These are phyloP conservation scores for Penicillium taxi DNA, from an alignment of 495 filamentous ascomycete genomes.

Conservation along the genomic window DNA sequence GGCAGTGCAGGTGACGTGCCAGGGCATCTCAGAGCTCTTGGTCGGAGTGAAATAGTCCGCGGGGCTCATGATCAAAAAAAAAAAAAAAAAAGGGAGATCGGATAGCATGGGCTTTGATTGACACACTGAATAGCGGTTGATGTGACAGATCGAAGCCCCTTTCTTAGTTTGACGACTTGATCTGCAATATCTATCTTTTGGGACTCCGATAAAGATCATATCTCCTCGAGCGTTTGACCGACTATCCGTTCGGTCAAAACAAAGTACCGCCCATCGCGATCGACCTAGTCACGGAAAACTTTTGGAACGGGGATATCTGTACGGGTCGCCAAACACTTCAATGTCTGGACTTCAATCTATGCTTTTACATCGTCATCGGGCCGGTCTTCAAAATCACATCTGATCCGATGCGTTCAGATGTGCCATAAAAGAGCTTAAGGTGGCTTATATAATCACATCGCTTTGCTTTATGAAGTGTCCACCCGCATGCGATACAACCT, in stretches of 20 bases:
- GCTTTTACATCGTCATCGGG: slow-evolving; percentile 21
- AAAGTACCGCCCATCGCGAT: slow-evolving; percentile 25
- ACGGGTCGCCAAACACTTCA: slow-evolving; percentile 14
- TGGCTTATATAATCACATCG: slow-evolving; percentile 8
- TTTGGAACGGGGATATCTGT: slow-evolving; percentile 23
- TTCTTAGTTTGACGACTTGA: slow-evolving; percentile 17
- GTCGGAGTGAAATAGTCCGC: slow-evolving; percentile 19
- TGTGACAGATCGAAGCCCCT: slow-evolving; percentile 21
- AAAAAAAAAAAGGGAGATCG: slow-evolving; percentile 16
- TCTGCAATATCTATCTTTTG: slow-evolving; percentile 21
- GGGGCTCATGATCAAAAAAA: slow-evolving; percentile 12
- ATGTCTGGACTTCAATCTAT: slow-evolving; percentile 18
- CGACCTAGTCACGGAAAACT: slow-evolving; percentile 25
- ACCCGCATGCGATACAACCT: slow-evolving; percentile 6
- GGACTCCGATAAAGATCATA: slow-evolving; percentile 21
- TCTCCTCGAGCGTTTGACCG: slow-evolving; percentile 25
- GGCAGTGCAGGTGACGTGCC: slow-evolving; percentile 4
- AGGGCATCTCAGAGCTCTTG: slow-evolving; percentile 19
- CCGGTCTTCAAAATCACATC: slow-evolving; percentile 29
- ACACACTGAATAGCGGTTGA: slow-evolving; percentile 18
- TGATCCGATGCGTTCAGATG: slow-evolving; percentile 19
- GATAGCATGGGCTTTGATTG: slow-evolving; percentile 17
- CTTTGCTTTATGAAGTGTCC: slow-evolving; percentile 8
- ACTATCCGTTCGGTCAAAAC: slow-evolving; percentile 22
- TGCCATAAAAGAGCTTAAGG: slow-evolving; percentile 25